These are phyloP conservation scores for Yamadazyma sp. DNA, from an alignment of 1,139 yeast species.

Conservation along the genomic window DNA sequence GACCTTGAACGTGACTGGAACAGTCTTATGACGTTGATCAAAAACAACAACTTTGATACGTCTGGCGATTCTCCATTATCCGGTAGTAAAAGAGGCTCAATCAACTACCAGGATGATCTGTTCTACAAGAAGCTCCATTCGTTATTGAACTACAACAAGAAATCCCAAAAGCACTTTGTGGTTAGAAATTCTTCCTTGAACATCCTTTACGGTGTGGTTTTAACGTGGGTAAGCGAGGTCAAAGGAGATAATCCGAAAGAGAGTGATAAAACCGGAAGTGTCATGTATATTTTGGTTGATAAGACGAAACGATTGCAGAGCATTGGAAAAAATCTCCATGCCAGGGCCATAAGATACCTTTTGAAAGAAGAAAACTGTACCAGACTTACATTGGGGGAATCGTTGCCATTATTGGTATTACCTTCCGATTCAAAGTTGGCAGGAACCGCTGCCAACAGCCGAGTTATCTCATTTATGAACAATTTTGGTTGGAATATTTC, in stretches of 20 bases:
- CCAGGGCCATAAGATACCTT: constrained; percentile 54
- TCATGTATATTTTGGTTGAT: constrained; percentile 54
- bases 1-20: constrained; percentile 52
- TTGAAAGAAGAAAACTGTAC: constrained; percentile 45
- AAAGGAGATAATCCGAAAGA: constrained; percentile 6
- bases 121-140: constrained; percentile 33
- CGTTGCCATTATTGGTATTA: constrained; percentile 52
- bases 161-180: constrained; percentile 51
- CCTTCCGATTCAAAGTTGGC: constrained; percentile 30
- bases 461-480: constrained; percentile 32
- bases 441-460: constrained; percentile 16
- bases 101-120: constrained; percentile 27
- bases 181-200: constrained; percentile 61
- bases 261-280: constrained; percentile 37
- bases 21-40: constrained; percentile 45
- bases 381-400: constrained; percentile 46
- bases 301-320: constrained; percentile 57
- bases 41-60: constrained; percentile 24
- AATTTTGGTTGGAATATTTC: constrained; percentile 40
- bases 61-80: constrained; percentile 10
- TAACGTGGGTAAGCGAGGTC: constrained; percentile 50
- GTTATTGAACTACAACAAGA: constrained; percentile 27
- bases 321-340: constrained; percentile 58
- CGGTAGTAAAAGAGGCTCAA: constrained; percentile 11
- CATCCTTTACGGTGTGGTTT: constrained; percentile 55